These are phyloP conservation scores for Glomus cerebriforme DNA, from an alignment of 192 early-diverging fungal genomes.

Conservation along the genomic window DNA sequence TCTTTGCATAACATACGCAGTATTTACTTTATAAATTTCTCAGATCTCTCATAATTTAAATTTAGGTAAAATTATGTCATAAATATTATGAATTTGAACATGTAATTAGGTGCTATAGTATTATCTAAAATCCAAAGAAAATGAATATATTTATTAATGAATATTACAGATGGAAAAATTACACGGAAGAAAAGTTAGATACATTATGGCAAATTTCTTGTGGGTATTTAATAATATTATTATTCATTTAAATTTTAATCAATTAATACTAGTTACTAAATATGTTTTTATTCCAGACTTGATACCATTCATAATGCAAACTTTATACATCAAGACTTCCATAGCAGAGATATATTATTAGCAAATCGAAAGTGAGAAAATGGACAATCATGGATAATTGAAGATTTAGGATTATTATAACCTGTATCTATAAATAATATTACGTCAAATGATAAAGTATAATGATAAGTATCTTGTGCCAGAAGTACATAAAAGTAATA, in stretches of 20 bases:
- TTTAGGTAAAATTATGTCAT: neutral
- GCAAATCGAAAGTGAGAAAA: neutral
- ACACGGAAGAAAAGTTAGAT: conserved; percentile 17
- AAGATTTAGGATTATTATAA: neutral
- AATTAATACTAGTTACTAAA: no score
- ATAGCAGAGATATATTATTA: neutral
- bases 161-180: conserved; percentile 4
- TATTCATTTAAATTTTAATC: neutral
- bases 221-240: neutral
- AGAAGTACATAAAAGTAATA: neutral
- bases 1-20: no score
- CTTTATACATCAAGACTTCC: no score
- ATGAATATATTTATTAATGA: conserved; percentile 17
- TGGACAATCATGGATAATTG: neutral
- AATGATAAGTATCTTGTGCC: neutral
- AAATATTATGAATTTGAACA: neutral
- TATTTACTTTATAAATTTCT: no score
- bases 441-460: neutral
- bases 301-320: no score
- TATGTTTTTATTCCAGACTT: neutral
- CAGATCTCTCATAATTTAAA: no score
- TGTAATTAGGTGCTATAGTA: neutral
- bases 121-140: neutral
- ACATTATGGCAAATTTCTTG: neutral
- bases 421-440: neutral